Conservation (phyloP, 2,329 filamentous ascomycete species). For the Fusarium staphyleae region DNA sequence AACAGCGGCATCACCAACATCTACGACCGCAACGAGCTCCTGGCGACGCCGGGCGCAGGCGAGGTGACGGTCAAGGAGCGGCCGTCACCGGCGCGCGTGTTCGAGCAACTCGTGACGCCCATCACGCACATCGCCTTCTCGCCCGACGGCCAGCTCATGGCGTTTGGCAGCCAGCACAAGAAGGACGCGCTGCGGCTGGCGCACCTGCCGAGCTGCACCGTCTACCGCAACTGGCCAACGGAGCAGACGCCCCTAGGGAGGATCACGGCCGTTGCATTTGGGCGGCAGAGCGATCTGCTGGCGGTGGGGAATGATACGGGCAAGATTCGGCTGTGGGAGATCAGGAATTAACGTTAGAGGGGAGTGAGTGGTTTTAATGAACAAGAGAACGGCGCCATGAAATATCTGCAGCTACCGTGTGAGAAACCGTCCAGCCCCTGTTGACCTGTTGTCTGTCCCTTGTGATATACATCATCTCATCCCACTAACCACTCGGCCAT, state of each 20-base stretch:
- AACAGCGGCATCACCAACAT: slow-evolving; percentile 90
- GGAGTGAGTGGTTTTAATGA: slow-evolving; percentile 27
- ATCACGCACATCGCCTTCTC: slow-evolving; percentile 83
- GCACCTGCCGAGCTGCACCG: slow-evolving; percentile 89
- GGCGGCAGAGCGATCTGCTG: slow-evolving; percentile 70
- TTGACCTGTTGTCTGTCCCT: too few species aligned
- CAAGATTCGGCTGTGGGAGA: slow-evolving; percentile 91
- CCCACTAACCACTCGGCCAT: too few species aligned
- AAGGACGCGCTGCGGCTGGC: slow-evolving; percentile 86
- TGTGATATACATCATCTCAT: too few species aligned
- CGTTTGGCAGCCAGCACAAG: slow-evolving; percentile 86
- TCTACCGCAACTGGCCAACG: slow-evolving; percentile 98
- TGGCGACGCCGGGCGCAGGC: slow-evolving; percentile 48
- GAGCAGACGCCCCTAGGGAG: slow-evolving; percentile 85
- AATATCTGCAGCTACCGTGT: slow-evolving; percentile 1
- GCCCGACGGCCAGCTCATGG: slow-evolving; percentile 87
- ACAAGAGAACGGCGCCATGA: slow-evolving; percentile 33
- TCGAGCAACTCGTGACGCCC: slow-evolving; percentile 89
- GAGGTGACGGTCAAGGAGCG: slow-evolving; percentile 64
- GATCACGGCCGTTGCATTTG: slow-evolving; percentile 77
- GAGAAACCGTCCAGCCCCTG: too few species aligned
- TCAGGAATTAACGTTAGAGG: slow-evolving; percentile 61
- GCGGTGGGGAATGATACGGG: slow-evolving; percentile 90
- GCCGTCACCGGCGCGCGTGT: slow-evolving; percentile 74
- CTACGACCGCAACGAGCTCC: slow-evolving; percentile 80